Base-by-base conservation (phyloP, 306 rosid genomes). In the Purshia tridentata region DNA sequence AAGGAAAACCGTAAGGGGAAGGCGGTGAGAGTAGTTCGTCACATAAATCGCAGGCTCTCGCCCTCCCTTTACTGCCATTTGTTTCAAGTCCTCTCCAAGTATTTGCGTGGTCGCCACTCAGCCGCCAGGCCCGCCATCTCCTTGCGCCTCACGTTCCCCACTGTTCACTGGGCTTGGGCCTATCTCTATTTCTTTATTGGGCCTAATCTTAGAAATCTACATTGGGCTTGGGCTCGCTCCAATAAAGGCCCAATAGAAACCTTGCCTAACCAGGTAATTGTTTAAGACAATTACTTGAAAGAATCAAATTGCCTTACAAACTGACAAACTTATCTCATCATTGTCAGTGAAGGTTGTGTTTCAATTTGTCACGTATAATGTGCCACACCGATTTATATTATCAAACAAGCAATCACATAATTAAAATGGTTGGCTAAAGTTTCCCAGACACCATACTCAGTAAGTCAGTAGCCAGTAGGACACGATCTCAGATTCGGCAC, bases 21-120 rank as follows among this genome's bases (percentile, higher is more conserved):
- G 69, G 71, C 52, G 63, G 63, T 16, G 77, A 71, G 75, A 35
- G 7, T 20, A 57, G 55, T 71, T 71, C 75, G 75, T 71, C 75
- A 71, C 67, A 13, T 8, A 56, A 71, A 57, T 23, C 75, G 75
- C 75, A n/a, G 19, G 58, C 5, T n/a, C 12, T 73, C 37, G 42
- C 51, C 20, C 1, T 40, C 12, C 10, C 2, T 49, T 50, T 62
- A 57, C 40, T 2, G 67, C 69, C 70, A 62, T 40, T 40, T 72
- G 77, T 72, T 37, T 18, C 12, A 4, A 16, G 59, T 54, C 52
- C 35, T 51, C 75, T 70, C 65, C 74, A 70, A 53, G 65, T 55
- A 56, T 71, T 56, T 71, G 50, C 75, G 75, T 71, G 75, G 56
- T 71, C 75, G 45, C 75, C 67, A 71, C 67, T 55, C 3, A 3